phyloP scores from a whole-genome alignment of 139 green algal species.

The Tetradesmus obliquus region DNA sequence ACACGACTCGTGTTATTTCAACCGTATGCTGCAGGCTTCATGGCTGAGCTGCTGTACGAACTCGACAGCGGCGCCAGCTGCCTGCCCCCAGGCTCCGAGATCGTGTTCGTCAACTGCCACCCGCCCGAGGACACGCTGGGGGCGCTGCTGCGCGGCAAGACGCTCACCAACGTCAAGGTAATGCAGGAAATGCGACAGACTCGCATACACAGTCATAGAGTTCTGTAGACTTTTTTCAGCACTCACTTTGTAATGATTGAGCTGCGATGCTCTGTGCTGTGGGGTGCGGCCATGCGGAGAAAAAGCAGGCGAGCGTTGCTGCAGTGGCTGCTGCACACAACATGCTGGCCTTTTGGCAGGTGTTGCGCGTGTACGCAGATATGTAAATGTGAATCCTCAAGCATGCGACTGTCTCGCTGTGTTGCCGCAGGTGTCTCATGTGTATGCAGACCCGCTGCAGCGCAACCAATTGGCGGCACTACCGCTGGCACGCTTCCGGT shows the following conservation, averaged over 20 bases:
- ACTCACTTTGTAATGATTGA: neutral
- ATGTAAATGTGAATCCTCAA: no score
- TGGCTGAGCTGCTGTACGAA: constrained; percentile 26
- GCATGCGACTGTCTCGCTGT: no score
- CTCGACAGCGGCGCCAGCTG: constrained; percentile 6
- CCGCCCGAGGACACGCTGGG: constrained; percentile 14
- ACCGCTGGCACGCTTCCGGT: constrained; percentile 12
- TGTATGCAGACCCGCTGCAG: constrained; percentile 24
- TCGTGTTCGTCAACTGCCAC: constrained; percentile 35
- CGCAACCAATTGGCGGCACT: constrained; percentile 20
- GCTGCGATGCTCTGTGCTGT: neutral
- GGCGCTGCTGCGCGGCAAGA: neutral
- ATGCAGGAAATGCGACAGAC: no score
- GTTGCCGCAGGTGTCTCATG: constrained; percentile 35
- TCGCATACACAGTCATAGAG: no score
- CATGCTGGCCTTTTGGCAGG: neutral
- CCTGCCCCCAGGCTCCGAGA: constrained; percentile 14
- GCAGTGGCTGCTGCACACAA: neutral
- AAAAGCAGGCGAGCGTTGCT: neutral
- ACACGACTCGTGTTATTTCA: no score
- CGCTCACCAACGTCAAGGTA: constrained; percentile 13
- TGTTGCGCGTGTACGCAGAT: no score
- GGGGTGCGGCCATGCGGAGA: neutral
- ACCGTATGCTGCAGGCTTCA: constrained; percentile 3
- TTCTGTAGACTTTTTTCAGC: no score